phyloP scores from a whole-genome alignment of 306 rosid species.

The Cucumis melo region DNA sequence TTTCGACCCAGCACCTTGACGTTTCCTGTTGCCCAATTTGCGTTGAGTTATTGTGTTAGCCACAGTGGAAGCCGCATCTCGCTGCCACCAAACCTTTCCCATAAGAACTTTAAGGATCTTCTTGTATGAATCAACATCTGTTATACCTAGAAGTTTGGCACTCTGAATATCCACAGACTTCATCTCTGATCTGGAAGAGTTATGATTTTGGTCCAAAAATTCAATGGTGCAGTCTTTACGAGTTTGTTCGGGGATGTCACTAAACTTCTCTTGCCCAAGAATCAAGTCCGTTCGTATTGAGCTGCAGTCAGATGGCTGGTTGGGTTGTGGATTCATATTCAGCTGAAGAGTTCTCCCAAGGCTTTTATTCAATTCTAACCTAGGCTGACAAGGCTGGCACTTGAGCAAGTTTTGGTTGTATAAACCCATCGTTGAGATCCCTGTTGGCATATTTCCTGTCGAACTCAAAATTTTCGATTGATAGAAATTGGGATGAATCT shows the following conservation, averaged over 20 bases:
- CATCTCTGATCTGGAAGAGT: slow-evolving; percentile 2
- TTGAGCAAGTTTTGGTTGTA: slow-evolving; percentile 38
- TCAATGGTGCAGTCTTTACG: slow-evolving; percentile 42
- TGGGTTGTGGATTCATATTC: slow-evolving; percentile 33
- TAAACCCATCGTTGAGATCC: slow-evolving; percentile 38
- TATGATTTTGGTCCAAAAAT: slow-evolving; percentile 10
- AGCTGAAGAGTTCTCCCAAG: slow-evolving; percentile 46
- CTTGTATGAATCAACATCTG: slow-evolving; percentile 74
- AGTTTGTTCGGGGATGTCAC: slow-evolving; percentile 18
- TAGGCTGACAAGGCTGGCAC: slow-evolving; percentile 48
- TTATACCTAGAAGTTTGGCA: slow-evolving; percentile 29
- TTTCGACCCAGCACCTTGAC: slow-evolving; percentile 34
- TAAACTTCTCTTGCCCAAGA: slow-evolving; percentile 55
- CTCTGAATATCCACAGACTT: slow-evolving; percentile 34
- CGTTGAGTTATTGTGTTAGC: slow-evolving; percentile 71
- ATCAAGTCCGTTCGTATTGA: slow-evolving; percentile 61
- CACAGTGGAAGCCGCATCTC: slow-evolving; percentile 74
- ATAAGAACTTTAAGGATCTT: slow-evolving; percentile 51
- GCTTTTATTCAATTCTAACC: slow-evolving; percentile 42
- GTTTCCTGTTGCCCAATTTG: slow-evolving; percentile 58
- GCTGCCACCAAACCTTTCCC: slow-evolving; percentile 99
- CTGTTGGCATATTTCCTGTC: slow-evolving; percentile 32
- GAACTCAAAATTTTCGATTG: slow-evolving; percentile 31
- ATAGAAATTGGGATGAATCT: slow-evolving; percentile 64
- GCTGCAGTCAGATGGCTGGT: slow-evolving; percentile 31